Conservation (phyloP, 768 basidiomycete genomes). For the Boletus rubescentipes region DNA sequence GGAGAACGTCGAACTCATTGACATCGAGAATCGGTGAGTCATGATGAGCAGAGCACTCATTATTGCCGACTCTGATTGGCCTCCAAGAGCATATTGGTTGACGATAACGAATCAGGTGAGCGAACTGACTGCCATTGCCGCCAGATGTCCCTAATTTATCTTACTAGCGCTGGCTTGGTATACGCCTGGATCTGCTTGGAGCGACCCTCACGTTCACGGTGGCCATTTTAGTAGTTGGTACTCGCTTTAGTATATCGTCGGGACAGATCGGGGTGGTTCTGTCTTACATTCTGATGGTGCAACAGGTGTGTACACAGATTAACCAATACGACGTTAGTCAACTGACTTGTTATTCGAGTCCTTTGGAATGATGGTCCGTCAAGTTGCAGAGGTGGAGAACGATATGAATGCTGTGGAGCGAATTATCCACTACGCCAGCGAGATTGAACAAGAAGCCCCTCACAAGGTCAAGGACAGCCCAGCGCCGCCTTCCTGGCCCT, state of each 20-base stretch:
- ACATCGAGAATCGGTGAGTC: slow-evolving; percentile 75
- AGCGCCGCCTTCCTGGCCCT: slow-evolving; percentile 71
- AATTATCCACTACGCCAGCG: slow-evolving; percentile 75
- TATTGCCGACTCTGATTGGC: neutral
- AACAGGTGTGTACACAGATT: slow-evolving; percentile 54
- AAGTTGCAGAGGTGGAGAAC: slow-evolving; percentile 86
- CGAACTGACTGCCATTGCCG: neutral
- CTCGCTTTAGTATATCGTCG: slow-evolving; percentile 73
- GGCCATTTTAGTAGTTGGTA: slow-evolving; percentile 73
- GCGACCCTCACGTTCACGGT: slow-evolving; percentile 72
- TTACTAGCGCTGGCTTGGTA: slow-evolving; percentile 74
- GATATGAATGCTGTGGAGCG: slow-evolving; percentile 92
- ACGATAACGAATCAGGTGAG: slow-evolving; percentile 76
- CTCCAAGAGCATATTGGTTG: slow-evolving; percentile 73
- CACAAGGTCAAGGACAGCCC: slow-evolving; percentile 61
- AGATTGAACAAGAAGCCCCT: slow-evolving; percentile 80
- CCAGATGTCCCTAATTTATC: neutral
- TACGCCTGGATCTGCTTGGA: slow-evolving; percentile 90
- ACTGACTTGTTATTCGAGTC: slow-evolving; percentile 34
- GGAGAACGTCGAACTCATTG: slow-evolving; percentile 74
- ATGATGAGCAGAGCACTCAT: neutral
- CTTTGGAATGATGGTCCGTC: slow-evolving; percentile 75
- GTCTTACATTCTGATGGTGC: slow-evolving; percentile 77
- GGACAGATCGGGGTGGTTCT: slow-evolving; percentile 75
- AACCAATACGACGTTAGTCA: neutral